Percentiles rank a stretch among this genome's conserved stretches.
These are phyloP conservation scores for Dipteronia dyeriana DNA, from an alignment of 345 rosid species.

Conservation along the genomic window DNA sequence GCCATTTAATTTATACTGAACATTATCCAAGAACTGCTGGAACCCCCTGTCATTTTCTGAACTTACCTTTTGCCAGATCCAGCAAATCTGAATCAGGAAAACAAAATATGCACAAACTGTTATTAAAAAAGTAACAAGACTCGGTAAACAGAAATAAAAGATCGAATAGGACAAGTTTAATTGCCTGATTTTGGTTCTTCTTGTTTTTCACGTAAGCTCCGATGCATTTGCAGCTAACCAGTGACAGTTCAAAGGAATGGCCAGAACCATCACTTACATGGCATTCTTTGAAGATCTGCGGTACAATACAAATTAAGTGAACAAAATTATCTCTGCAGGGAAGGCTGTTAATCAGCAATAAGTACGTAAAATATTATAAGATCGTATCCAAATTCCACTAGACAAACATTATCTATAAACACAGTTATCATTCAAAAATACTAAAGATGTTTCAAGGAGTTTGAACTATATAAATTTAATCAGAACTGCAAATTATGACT, in stretches of 20 bases:
- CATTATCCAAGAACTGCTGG: conserved; percentile 93
- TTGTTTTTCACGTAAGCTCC: conserved; percentile 96
- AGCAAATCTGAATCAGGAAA: conserved; percentile 74
- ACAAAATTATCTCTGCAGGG: not conserved
- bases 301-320: conserved; percentile 5
- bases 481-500: not conserved
- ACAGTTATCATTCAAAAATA: not conserved
- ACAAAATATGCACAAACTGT: conserved; percentile 15
- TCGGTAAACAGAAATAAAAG: conserved; percentile 18
- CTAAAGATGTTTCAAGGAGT: not conserved
- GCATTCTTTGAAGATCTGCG: conserved; percentile 84
- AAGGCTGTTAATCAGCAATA: not conserved
- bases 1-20: conserved; percentile 82
- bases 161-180: not conserved
- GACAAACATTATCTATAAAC: not conserved
- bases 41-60: conserved; percentile 85
- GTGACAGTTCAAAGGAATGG: conserved; percentile 75
- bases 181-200: conserved; percentile 96
- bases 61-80: conserved; percentile 85
- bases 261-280: conserved; percentile 53
- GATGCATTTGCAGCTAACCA: conserved; percentile 84
- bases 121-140: conserved; percentile 13
- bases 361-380: not conserved
- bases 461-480: not conserved
- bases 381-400: not conserved